Evolutionary conservation across 208 protist genomes (phyloP).

Genomic region (Leishmania amazonensis): DNA sequence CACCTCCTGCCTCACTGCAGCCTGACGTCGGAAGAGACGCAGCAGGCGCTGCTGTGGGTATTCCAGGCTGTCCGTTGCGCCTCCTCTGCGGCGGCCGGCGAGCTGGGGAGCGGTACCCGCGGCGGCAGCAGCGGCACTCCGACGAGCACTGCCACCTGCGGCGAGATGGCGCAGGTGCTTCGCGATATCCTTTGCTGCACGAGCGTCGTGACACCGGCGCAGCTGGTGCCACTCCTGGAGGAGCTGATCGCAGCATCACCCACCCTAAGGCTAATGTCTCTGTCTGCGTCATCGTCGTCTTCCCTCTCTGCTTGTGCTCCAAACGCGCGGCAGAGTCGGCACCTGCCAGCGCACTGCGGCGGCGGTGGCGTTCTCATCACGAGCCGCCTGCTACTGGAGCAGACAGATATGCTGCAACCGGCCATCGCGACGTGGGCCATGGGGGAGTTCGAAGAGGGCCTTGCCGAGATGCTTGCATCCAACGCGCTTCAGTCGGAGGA

Average conservation of each 20-base stretch:
- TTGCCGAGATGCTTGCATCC: slow-evolving; percentile 35
- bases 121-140: not conserved
- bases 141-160: slow-evolving; percentile 35
- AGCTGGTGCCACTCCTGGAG: slow-evolving; percentile 54
- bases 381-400: slow-evolving; percentile 52
- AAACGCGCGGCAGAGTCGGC: not conserved
- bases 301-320: not conserved
- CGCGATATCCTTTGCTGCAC: slow-evolving; percentile 52
- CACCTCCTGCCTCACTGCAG: slow-evolving; percentile 54
- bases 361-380: slow-evolving; percentile 44
- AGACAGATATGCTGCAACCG: slow-evolving; percentile 47
- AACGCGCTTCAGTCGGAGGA: slow-evolving; percentile 7
- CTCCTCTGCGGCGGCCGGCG: not conserved
- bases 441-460: slow-evolving; percentile 41
- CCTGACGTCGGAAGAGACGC: not conserved
- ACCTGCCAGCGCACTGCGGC: not conserved
- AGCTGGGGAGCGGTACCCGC: not conserved
- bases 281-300: not conserved
- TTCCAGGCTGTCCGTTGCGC: slow-evolving; percentile 45
- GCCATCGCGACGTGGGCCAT: slow-evolving; percentile 46
- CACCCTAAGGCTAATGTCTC: slow-evolving; percentile 20
- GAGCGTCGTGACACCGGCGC: slow-evolving; percentile 40
- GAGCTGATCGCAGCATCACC: slow-evolving; percentile 45
- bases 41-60: slow-evolving; percentile 31
- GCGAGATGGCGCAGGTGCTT: slow-evolving; percentile 64